A percentile compares a stretch with the other conserved stretches of the same genome.
These are phyloP conservation scores for Penicillium sp. DNA, from an alignment of 2,329 filamentous ascomycete species.

Conservation along the genomic window DNA sequence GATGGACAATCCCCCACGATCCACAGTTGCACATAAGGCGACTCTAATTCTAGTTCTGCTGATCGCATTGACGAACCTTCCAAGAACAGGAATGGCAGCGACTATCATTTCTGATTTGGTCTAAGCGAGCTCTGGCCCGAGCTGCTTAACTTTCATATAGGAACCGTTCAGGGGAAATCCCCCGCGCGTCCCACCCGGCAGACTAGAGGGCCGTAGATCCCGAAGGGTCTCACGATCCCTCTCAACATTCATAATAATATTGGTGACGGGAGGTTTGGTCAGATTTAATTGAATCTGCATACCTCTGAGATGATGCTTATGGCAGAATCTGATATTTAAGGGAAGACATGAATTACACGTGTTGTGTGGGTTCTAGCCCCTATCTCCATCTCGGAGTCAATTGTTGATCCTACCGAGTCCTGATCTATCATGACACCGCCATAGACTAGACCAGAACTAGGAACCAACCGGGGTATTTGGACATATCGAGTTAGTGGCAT, in stretches of 20 bases:
- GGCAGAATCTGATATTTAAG: neutral
- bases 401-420: neutral
- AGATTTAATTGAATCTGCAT: neutral
- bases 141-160: conserved; percentile 1
- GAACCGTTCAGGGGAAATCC: conserved; percentile 15
- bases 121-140: conserved; percentile 19
- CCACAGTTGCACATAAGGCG: neutral
- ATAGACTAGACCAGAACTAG: neutral
- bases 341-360: neutral
- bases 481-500: neutral
- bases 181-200: neutral
- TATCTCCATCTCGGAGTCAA: neutral
- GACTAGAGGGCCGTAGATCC: neutral
- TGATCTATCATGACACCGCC: neutral
- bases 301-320: neutral
- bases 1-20: neutral
- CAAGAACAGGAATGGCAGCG: conserved; percentile 2
- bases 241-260: too few species aligned
- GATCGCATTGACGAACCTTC: neutral
- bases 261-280: neutral
- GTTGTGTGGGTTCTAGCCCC: too few species aligned
- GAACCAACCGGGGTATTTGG: neutral
- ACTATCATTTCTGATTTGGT: conserved; percentile 19
- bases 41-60: neutral
- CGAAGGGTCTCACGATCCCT: neutral